Evolutionary conservation across 2,329 filamentous ascomycete species (phyloP).

Genomic region (Aspergillus tanneri): DNA sequence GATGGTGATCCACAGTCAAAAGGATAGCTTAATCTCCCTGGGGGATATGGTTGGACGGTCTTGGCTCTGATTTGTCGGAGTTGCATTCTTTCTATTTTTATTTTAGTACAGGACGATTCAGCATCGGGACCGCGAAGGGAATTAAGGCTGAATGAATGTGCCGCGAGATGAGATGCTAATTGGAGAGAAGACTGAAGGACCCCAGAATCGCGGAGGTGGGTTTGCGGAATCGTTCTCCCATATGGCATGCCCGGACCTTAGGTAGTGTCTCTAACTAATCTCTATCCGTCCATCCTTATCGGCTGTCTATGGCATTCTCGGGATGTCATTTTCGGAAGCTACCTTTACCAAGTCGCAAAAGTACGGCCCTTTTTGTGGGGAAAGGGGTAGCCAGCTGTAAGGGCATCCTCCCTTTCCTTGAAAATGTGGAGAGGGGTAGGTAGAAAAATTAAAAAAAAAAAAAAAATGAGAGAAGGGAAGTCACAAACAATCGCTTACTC

Average conservation of each 20-base stretch:
- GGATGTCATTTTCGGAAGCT: conserved; percentile 18
- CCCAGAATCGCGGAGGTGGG: background rate
- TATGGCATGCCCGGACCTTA: conserved; percentile 13
- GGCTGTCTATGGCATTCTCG: conserved; percentile 3
- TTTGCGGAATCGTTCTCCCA: conserved; percentile 6
- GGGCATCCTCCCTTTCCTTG: background rate
- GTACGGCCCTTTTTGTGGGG: conserved; percentile 4
- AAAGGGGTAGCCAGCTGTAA: background rate
- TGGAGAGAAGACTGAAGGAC: background rate
- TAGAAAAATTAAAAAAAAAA: background rate
- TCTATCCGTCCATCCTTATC: conserved; percentile 3
- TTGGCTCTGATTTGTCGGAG: background rate
- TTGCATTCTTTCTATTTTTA: background rate
- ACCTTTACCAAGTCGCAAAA: conserved; percentile 11
- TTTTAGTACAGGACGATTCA: too few species aligned
- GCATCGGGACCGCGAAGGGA: background rate
- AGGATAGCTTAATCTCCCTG: conserved; percentile 4
- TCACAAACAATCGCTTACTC: background rate
- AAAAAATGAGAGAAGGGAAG: background rate
- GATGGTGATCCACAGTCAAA: background rate
- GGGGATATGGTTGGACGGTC: background rate
- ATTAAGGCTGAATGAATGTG: background rate
- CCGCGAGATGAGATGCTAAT: background rate
- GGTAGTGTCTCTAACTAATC: too few species aligned
- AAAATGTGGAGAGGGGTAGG: background rate